phyloP scores from a whole-genome alignment of 2,329 filamentous ascomycete genomes.

The Fusarium tanahbumbuense region DNA sequence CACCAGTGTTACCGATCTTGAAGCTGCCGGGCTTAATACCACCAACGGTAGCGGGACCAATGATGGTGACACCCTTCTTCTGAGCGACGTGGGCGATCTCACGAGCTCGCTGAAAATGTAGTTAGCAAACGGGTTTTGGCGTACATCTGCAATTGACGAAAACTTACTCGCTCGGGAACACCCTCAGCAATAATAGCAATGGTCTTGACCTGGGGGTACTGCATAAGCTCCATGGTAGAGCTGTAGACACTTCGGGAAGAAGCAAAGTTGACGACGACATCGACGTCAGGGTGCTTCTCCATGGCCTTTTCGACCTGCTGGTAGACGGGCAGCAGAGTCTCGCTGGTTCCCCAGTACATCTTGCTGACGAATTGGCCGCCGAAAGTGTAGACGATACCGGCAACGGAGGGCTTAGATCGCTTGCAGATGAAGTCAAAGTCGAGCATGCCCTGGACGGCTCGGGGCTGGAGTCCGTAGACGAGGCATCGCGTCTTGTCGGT shows the following conservation, averaged over 20 bases:
- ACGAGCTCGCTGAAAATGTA: slow-evolving; percentile 78
- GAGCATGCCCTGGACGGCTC: slow-evolving; percentile 91
- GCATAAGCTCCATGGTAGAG: slow-evolving; percentile 99
- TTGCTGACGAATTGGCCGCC: slow-evolving; percentile 99
- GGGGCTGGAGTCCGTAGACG: slow-evolving; percentile 98
- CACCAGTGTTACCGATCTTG: slow-evolving; percentile 99
- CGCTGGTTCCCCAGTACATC: slow-evolving; percentile 99
- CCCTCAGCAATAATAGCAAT: slow-evolving; percentile 99
- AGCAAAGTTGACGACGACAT: slow-evolving; percentile 99
- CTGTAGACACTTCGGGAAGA: slow-evolving; percentile 98
- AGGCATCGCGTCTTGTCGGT: slow-evolving; percentile 99
- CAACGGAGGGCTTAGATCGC: slow-evolving; percentile 93
- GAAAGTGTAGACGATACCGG: slow-evolving; percentile 99
- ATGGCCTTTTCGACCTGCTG: slow-evolving; percentile 93
- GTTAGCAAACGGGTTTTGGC: slow-evolving; percentile 23
- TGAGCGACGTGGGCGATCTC: slow-evolving; percentile 96
- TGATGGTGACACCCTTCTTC: slow-evolving; percentile 99
- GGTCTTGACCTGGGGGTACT: slow-evolving; percentile 95
- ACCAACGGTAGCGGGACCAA: slow-evolving; percentile 97
- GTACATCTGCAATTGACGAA: slow-evolving; percentile 11
- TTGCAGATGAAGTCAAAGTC: slow-evolving; percentile 99
- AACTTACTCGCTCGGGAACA: slow-evolving; percentile 93
- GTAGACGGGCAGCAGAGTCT: slow-evolving; percentile 98
- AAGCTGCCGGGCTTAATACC: slow-evolving; percentile 99
- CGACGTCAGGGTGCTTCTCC: slow-evolving; percentile 95